Conservation (phyloP, 2,329 filamentous ascomycete genomes). For the Furcasterigmium furcatum region DNA sequence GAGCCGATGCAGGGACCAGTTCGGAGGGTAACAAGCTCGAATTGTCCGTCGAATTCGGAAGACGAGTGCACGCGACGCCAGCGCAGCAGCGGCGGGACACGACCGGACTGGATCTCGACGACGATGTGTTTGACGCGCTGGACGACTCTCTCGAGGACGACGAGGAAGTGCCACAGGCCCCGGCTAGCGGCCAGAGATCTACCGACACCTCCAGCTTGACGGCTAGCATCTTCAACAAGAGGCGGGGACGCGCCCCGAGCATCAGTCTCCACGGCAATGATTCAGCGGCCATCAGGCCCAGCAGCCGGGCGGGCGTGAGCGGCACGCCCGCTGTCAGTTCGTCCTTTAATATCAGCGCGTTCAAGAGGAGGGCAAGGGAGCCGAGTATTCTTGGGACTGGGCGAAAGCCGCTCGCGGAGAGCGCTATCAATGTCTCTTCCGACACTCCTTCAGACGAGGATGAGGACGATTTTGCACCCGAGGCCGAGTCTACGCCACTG, state of each 20-base stretch:
- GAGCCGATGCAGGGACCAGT: slow-evolving; percentile 13
- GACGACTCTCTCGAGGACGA: slow-evolving; percentile 29
- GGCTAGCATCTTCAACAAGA: slow-evolving; percentile 38
- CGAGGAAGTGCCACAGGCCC: slow-evolving; percentile 34
- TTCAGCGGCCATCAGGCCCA: slow-evolving; percentile 45
- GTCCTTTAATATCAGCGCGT: slow-evolving; percentile 53
- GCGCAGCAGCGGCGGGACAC: slow-evolving; percentile 33
- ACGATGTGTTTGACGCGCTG: slow-evolving; percentile 41
- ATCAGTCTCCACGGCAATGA: slow-evolving; percentile 45
- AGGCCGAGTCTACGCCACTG: slow-evolving; percentile 67
- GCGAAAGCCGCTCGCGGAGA: slow-evolving; percentile 31
- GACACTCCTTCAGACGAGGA: slow-evolving; percentile 18
- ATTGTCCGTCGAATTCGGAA: slow-evolving; percentile 32
- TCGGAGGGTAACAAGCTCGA: slow-evolving; percentile 22
- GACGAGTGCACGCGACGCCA: slow-evolving; percentile 28
- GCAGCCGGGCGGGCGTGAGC: slow-evolving; percentile 41
- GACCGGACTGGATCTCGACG: slow-evolving; percentile 46
- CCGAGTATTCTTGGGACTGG: slow-evolving; percentile 58
- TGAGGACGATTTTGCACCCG: slow-evolving; percentile 49
- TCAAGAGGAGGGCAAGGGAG: slow-evolving; percentile 55
- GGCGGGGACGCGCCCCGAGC: slow-evolving; percentile 41
- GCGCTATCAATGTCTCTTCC: slow-evolving; percentile 14
- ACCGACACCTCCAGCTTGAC: slow-evolving; percentile 43
- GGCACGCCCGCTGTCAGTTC: slow-evolving; percentile 46
- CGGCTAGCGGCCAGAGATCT: slow-evolving; percentile 28